Evolutionary conservation across 2,329 filamentous ascomycete species (phyloP).

Genomic region (Sporothrix curviconia): DNA sequence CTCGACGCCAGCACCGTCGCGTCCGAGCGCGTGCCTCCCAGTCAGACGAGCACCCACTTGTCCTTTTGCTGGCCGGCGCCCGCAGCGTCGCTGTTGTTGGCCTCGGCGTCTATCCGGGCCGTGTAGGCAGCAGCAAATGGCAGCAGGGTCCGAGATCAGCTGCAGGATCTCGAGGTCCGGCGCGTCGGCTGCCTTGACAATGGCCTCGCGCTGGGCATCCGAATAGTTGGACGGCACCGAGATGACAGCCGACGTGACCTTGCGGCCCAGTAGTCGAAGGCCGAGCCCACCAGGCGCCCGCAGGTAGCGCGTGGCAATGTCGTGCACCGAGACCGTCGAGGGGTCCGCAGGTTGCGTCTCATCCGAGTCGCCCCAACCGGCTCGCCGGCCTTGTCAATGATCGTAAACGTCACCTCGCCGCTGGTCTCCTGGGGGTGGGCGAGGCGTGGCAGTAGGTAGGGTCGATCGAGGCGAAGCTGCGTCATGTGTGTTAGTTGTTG

Average conservation of each 20-base stretch:
- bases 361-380: slow-evolving; percentile 36
- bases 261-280: slow-evolving; percentile 78
- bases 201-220: slow-evolving; percentile 76
- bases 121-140: slow-evolving; percentile 87
- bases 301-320: slow-evolving; percentile 79
- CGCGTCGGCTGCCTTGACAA: slow-evolving; percentile 69
- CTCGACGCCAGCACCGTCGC: slow-evolving; percentile 84
- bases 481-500: neutral
- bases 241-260: slow-evolving; percentile 90
- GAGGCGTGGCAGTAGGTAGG: slow-evolving; percentile 90
- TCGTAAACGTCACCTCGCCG: slow-evolving; percentile 69
- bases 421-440: slow-evolving; percentile 73
- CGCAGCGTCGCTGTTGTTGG: slow-evolving; percentile 83
- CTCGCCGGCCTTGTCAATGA: slow-evolving; percentile 64
- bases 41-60: slow-evolving; percentile 87
- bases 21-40: slow-evolving; percentile 89
- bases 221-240: slow-evolving; percentile 90
- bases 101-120: slow-evolving; percentile 70
- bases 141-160: slow-evolving; percentile 84
- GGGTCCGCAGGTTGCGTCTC: slow-evolving; percentile 28
- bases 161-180: slow-evolving; percentile 86
- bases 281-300: slow-evolving; percentile 73
- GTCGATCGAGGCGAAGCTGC: slow-evolving; percentile 87
- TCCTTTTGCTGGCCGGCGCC: slow-evolving; percentile 69
- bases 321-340: slow-evolving; percentile 68